These are phyloP conservation scores for Mallotus nudiflorus DNA, from an alignment of 345 rosid genomes.

Conservation along the genomic window DNA sequence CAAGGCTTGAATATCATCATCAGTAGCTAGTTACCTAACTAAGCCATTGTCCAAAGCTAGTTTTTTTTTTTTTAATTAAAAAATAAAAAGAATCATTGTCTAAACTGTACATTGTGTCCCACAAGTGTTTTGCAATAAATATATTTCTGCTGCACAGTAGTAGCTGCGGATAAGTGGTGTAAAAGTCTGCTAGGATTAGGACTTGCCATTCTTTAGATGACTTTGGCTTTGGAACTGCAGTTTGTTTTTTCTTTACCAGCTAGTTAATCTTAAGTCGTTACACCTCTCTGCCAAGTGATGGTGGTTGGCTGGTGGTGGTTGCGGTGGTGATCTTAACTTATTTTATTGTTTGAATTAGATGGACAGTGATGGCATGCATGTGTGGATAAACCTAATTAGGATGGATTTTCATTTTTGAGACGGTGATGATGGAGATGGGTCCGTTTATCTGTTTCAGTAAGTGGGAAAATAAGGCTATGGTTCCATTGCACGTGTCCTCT, in stretches of 20 bases:
- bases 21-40: neutral
- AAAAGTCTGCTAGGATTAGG: neutral
- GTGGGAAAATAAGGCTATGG: neutral
- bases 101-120: neutral
- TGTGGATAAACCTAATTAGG: neutral
- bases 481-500: conserved; percentile 12
- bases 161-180: conserved; percentile 5
- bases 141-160: neutral
- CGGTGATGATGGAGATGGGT: neutral
- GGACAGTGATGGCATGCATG: conserved; percentile 16
- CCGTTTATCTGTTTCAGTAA: neutral
- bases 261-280: no score
- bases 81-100: neutral
- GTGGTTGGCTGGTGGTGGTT: neutral
- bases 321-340: neutral
- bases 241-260: neutral
- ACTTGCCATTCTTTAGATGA: conserved; percentile 11
- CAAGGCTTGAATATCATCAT: neutral
- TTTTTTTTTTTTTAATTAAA: no score
- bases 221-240: neutral
- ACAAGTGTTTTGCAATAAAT: neutral
- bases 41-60: conserved; percentile 11
- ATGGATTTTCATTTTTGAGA: neutral
- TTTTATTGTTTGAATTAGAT: conserved; percentile 11
- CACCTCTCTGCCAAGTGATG: conserved; percentile 1